Base-by-base conservation (phyloP, 805 yeast species). In the Clavispora fructus region DNA sequence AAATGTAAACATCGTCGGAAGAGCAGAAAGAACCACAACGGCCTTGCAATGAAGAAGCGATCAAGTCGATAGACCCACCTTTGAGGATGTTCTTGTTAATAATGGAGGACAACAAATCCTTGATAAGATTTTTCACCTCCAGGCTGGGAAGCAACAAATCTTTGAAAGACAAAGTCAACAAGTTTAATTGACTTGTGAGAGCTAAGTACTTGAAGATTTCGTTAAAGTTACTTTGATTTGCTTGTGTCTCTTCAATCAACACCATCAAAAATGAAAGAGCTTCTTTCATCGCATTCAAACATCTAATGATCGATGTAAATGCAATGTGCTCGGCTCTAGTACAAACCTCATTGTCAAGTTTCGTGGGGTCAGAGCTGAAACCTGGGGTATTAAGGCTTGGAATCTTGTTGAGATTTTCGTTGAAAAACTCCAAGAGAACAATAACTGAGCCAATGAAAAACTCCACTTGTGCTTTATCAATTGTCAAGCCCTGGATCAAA, bases 11-110 rank as follows among this genome's bases (percentile, higher is more conserved):
- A 65, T 94, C 99, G 54, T 86, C 88, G 13, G 95, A 81, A 0
- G 97, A 88, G 60, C 98, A 94, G 65, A 90, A 94, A 0, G 96
- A 82, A 1, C 96, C 95, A 71, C 99, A 94, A 49, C 92, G 83
- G 45, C 88, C 95, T 65, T 94, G 96, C 43, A 94, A 70, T 1
- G 91, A 82, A 31, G 83, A 82, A 1, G 97, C 95, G 43, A 92
- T 87, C 47, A 85, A 74, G 61, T 92, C 98, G 39, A 94, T 92
- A 0, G 96, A 86, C 4, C 88, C 92, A n/a, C 99, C 98, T 53
- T 87, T 81, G 33, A 87, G 75, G 47, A 94, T 90, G 54, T 87
- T 88, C 62, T 85, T 85, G 65, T 91, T 91, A 51, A 94, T 90
- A 32, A 94, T 82, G 1, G 96, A 86, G 1, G 95, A 85, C 39